Percentiles rank a stretch among this genome's conserved stretches.
phyloP scores from a whole-genome alignment of 345 rosid species.

The Hypericum perforatum region DNA sequence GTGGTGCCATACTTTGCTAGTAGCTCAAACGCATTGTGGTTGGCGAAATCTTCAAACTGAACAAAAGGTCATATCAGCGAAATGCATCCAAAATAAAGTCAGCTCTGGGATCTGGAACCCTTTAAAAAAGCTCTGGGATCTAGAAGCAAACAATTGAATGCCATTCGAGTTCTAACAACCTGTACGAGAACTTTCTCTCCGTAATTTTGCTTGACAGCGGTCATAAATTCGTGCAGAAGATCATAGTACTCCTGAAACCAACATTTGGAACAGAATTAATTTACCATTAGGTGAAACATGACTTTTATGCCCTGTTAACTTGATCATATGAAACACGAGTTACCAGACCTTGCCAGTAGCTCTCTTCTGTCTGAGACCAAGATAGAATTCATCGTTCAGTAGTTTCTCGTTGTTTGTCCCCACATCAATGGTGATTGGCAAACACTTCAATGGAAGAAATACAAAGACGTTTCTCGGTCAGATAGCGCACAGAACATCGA shows the following conservation, averaged over 20 bases:
- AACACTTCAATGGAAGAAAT: neutral
- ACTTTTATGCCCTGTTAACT: neutral
- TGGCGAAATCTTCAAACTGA: conserved; percentile 5
- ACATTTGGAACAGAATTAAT: neutral
- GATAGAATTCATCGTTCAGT: conserved; percentile 3
- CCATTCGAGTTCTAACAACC: neutral
- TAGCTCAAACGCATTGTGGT: conserved; percentile 4
- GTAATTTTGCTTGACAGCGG: conserved; percentile 1
- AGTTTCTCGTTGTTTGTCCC: conserved; percentile 5
- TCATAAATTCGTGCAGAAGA: conserved; percentile 2
- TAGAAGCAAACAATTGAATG: neutral
- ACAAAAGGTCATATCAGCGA: neutral
- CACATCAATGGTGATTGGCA: conserved; percentile 5
- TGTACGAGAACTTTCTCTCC: conserved; percentile 5
- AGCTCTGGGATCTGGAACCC: neutral
- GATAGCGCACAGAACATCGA: neutral
- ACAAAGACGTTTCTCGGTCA: neutral
- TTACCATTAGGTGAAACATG: neutral
- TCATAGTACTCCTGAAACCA: conserved; percentile 2
- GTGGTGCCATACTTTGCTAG: neutral
- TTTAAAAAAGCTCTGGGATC: neutral
- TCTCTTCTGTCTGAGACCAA: conserved; percentile 1
- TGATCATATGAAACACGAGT: neutral
- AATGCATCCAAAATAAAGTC: neutral
- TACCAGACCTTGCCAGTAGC: conserved; percentile 2